Evolutionary conservation across 306 rosid species (phyloP).

Genomic region (Malus orientalis): DNA sequence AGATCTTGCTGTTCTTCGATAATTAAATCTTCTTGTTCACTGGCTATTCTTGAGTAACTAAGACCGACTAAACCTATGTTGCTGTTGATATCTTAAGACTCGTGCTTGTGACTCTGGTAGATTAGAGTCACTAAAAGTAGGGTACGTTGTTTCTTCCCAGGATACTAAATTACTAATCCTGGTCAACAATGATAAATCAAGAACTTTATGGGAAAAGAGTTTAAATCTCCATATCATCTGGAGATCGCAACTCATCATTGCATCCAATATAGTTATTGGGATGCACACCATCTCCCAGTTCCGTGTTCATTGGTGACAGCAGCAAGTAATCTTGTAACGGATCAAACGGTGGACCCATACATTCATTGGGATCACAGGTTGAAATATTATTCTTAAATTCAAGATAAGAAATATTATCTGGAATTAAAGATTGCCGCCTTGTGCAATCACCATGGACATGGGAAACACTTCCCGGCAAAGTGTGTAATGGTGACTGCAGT

Average conservation of each 20-base stretch:
- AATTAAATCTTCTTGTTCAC: background rate
- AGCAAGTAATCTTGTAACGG: background rate
- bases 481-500: background rate
- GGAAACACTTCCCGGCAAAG: background rate
- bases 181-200: background rate
- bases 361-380: background rate
- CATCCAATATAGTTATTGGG: constrained; percentile 9
- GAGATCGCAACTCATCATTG: background rate
- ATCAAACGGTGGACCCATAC: background rate
- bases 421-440: background rate
- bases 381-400: background rate
- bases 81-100: background rate
- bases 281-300: background rate
- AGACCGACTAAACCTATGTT: background rate
- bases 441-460: background rate
- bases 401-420: background rate
- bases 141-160: background rate
- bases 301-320: background rate
- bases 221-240: background rate
- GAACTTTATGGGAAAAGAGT: constrained; percentile 5
- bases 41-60: background rate
- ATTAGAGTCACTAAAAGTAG: background rate
- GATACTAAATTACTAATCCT: background rate
- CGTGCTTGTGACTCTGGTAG: background rate
- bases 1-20: background rate